These are phyloP conservation scores for Narthecium ossifragum DNA, from an alignment of 106 monocot genomes.

Conservation along the genomic window DNA sequence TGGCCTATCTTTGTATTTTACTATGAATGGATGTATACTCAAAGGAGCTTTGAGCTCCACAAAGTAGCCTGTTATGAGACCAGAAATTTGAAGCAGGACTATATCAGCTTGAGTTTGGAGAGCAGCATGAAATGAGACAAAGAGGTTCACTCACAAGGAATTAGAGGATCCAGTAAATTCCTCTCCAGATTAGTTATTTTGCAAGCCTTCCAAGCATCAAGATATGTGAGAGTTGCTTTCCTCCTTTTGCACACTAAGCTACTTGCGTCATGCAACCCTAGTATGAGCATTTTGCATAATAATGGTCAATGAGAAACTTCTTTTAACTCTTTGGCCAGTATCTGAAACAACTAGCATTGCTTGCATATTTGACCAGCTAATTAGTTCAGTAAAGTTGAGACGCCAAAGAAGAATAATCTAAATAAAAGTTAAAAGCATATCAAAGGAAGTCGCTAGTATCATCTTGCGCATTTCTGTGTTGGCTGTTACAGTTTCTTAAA, in stretches of 20 bases:
- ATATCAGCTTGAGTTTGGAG: not conserved
- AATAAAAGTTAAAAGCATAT: too few species aligned
- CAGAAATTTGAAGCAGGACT: not conserved
- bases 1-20: not conserved
- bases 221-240: slow-evolving; percentile 51
- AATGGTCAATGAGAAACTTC: too few species aligned
- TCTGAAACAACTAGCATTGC: too few species aligned
- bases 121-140: not conserved
- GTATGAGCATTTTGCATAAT: slow-evolving; percentile 39
- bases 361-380: too few species aligned
- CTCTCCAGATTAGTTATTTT: slow-evolving; percentile 24
- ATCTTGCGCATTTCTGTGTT: not conserved
- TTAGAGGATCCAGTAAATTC: slow-evolving; percentile 40
- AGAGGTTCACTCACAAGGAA: slow-evolving; percentile 41
- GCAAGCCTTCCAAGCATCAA: slow-evolving; percentile 54
- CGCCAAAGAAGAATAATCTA: too few species aligned
- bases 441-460: not conserved
- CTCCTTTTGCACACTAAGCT: slow-evolving; percentile 50
- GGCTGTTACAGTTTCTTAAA: not conserved
- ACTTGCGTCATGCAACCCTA: slow-evolving; percentile 54
- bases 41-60: slow-evolving; percentile 10
- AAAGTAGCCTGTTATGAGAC: slow-evolving; percentile 27
- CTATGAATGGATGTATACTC: not conserved
- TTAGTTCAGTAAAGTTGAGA: too few species aligned
- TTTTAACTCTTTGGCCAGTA: too few species aligned